These are phyloP conservation scores for Plasmodium gonderi DNA, from an alignment of 169 alveolate species.

Conservation along the genomic window DNA sequence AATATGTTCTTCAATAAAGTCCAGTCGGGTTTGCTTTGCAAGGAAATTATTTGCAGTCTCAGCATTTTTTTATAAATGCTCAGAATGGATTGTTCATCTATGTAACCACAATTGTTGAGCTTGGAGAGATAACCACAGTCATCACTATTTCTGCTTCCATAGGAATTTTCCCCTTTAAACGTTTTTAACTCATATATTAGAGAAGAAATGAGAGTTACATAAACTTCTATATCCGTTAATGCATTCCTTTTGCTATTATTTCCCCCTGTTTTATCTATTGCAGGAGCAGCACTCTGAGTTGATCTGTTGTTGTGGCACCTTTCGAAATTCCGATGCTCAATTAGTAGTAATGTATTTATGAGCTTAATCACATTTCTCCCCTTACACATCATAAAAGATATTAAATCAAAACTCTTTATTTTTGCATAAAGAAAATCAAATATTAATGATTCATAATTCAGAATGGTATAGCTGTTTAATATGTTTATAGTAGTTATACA, in stretches of 20 bases:
- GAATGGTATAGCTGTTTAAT: constrained; percentile 34
- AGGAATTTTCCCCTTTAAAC: not conserved
- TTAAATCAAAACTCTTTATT: constrained; percentile 57
- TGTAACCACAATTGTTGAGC: not conserved
- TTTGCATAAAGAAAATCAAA: constrained; percentile 60
- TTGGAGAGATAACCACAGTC: too few species aligned
- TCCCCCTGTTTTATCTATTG: not conserved
- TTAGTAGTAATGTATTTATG: constrained; percentile 42
- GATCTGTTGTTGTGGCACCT: not conserved
- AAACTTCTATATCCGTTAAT: constrained; percentile 23
- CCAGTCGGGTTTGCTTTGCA: constrained; percentile 27
- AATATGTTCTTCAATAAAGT: constrained; percentile 29
- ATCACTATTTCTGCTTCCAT: not conserved
- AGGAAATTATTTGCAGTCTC: constrained; percentile 24
- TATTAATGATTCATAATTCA: constrained; percentile 56
- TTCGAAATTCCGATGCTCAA: constrained; percentile 13
- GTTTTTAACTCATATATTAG: constrained; percentile 62
- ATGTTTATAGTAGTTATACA: constrained; percentile 62
- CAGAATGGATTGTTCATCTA: constrained; percentile 9
- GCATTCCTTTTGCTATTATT: not conserved
- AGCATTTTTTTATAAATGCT: constrained; percentile 61
- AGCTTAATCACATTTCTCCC: constrained; percentile 67
- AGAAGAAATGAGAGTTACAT: constrained; percentile 27
- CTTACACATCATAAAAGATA: constrained; percentile 60
- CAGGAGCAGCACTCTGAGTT: not conserved